A percentile compares a stretch with the other conserved stretches of the same genome.
Evolutionary conservation across 106 monocot species (phyloP).

Genomic region (Chionographis japonica): DNA sequence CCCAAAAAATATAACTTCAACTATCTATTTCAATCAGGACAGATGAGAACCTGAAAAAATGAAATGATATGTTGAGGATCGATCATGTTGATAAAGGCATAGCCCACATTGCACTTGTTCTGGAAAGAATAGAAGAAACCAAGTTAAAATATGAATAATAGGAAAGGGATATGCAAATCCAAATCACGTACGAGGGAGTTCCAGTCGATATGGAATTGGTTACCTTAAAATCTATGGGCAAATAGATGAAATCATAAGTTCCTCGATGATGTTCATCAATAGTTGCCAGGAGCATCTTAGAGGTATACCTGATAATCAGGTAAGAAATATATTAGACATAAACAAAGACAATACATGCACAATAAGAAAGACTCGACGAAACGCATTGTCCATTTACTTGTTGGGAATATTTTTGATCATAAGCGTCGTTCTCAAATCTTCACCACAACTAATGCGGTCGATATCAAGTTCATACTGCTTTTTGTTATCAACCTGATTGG

Average conservation of each 20-base stretch:
- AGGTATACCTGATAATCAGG: conserved; percentile 52
- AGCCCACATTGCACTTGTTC: conserved; percentile 99
- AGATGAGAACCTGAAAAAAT: conserved; percentile 48
- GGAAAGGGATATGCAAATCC: neutral
- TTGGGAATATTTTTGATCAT: conserved; percentile 86
- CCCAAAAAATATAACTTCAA: no score
- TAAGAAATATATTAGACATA: neutral
- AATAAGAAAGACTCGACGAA: neutral
- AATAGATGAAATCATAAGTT: conserved; percentile 71
- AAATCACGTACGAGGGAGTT: neutral
- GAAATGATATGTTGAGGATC: conserved; percentile 48
- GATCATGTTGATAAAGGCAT: conserved; percentile 96
- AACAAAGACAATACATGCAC: neutral
- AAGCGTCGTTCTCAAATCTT: conserved; percentile 54
- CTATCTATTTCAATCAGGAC: neutral
- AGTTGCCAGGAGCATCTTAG: conserved; percentile 65
- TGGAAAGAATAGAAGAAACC: conserved; percentile 18
- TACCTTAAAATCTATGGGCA: conserved; percentile 84
- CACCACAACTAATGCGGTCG: conserved; percentile 46
- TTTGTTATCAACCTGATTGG: conserved; percentile 43
- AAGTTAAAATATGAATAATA: neutral
- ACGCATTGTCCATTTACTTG: conserved; percentile 28
- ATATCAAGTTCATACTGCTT: conserved; percentile 73
- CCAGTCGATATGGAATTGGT: neutral
- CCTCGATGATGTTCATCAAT: conserved; percentile 77